Evolutionary conservation across 345 rosid genomes (phyloP), one percentile per base, ranked within the genome.

Genomic region (Turritis glabra): DNA sequence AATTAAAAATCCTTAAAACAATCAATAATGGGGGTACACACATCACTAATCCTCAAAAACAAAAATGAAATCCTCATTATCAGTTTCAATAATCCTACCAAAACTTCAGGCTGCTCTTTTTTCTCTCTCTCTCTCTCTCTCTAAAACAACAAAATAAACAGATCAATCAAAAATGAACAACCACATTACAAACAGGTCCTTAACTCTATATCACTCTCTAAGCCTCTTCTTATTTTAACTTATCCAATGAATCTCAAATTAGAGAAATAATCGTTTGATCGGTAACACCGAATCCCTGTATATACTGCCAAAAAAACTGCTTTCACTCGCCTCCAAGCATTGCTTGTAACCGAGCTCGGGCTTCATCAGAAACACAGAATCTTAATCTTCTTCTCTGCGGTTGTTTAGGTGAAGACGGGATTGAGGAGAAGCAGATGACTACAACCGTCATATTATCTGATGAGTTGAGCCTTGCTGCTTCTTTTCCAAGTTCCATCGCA

Each of bases 351-450:
- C 76, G 72, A 55, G 72, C 72, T 48, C 76, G 60, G 3, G 67
- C 90, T 83, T 89, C 94, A 1, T 92, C 88, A 4, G 92, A 88
- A 52, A 93, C 90, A 78, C 92, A 82, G 74, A 91, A 83, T 74
- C 75, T 74, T 5, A 83, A 74, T 71, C 80, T 86, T 61, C 79
- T 43, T 69, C 84, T 83, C 62, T 79, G 86, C 5, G 82, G 78
- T 25, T 72, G 77, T 51, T 69, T 68, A 44, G 41, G 81, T 11
- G 89, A 88, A 18, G 98, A 91, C 0, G 81, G 90, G 48, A 84
- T 89, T 46, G 58, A 40, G 64, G 91, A 95, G 67, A 89, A 88
- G 72, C 90, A 82, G 23, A 94, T 87, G 5, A 94, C 40, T 19
- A 94, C 92, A 10, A 85, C 90, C 0, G 96, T 89, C 79, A 94